phyloP scores from a whole-genome alignment of 306 rosid genomes.

The Fragaria iinumae region DNA sequence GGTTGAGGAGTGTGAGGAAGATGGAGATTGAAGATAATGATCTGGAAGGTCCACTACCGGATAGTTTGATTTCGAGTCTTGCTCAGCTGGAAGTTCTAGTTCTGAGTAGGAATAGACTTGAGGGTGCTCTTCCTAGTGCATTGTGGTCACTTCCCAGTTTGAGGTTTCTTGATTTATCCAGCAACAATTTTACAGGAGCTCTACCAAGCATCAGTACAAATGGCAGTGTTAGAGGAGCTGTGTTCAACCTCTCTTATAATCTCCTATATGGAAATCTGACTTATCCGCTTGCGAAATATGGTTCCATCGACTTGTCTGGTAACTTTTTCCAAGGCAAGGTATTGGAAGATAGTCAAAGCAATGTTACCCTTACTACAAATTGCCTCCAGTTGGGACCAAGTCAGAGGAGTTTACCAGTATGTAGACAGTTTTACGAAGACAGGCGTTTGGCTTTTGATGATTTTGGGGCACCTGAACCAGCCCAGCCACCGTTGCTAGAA shows the following conservation, averaged over 20 bases:
- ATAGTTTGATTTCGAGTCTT: slow-evolving; percentile 39
- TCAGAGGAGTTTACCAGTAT: slow-evolving; percentile 55
- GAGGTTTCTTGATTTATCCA: slow-evolving; percentile 57
- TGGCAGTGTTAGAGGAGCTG: slow-evolving; percentile 24
- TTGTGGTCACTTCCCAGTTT: slow-evolving; percentile 51
- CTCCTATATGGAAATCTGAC: slow-evolving; percentile 59
- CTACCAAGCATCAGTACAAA: slow-evolving; percentile 38
- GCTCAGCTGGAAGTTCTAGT: slow-evolving; percentile 36
- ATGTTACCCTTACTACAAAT: slow-evolving; percentile 49
- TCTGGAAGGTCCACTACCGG: slow-evolving; percentile 43
- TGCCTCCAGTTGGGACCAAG: slow-evolving; percentile 48
- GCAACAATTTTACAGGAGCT: slow-evolving; percentile 58
- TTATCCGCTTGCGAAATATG: slow-evolving; percentile 27
- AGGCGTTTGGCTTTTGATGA: slow-evolving; percentile 39
- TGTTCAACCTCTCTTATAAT: slow-evolving; percentile 69
- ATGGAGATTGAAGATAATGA: slow-evolving; percentile 38
- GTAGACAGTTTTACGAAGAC: slow-evolving; percentile 52
- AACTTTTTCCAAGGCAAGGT: slow-evolving; percentile 72
- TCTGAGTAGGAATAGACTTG: slow-evolving; percentile 49
- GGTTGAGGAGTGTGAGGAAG: slow-evolving; percentile 33
- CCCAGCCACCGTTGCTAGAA: background rate
- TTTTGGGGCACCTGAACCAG: slow-evolving; percentile 25
- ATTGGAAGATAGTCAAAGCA: slow-evolving; percentile 29
- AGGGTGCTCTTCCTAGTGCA: slow-evolving; percentile 46
- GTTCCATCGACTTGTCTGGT: slow-evolving; percentile 58